phyloP scores from a whole-genome alignment of 805 yeast genomes.

The Kodamaea sagamina region DNA sequence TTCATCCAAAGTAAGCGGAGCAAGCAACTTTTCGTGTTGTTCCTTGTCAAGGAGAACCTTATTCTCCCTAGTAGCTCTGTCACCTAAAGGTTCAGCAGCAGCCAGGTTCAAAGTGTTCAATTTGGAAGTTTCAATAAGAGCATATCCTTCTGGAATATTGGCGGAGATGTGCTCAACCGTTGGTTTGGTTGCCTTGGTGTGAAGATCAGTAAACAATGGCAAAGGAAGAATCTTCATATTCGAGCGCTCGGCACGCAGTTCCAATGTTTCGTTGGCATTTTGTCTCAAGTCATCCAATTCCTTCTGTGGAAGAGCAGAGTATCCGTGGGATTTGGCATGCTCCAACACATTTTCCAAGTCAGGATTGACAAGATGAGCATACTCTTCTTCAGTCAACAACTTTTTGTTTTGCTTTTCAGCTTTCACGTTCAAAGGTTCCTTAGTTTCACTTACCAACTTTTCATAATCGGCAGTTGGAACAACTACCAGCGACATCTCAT shows the following conservation, averaged over 20 bases:
- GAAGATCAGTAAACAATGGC: conserved; percentile 24
- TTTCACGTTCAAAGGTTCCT: conserved; percentile 18
- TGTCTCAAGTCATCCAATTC: conserved; percentile 11
- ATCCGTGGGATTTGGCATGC: conserved; percentile 8
- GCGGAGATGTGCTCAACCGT: conserved; percentile 19
- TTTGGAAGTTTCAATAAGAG: conserved; percentile 4
- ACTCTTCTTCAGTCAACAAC: conserved; percentile 22
- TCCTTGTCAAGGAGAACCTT: conserved; percentile 6
- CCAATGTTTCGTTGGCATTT: conserved; percentile 17
- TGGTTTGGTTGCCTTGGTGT: conserved; percentile 35
- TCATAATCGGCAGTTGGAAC: conserved; percentile 32
- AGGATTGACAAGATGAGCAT: conserved; percentile 19
- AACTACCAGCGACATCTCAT: conserved; percentile 13
- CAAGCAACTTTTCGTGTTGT: conserved; percentile 4
- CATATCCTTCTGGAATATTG: conserved; percentile 13
- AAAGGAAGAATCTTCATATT: conserved; percentile 10
- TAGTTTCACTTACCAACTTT: conserved; percentile 47
- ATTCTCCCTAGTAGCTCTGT: conserved; percentile 8
- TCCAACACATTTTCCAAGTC: conserved; percentile 14
- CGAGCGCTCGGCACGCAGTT: conserved; percentile 13
- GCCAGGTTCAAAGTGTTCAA: conserved; percentile 4
- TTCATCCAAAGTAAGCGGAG: conserved; percentile 14
- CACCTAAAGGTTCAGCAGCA: conserved; percentile 4
- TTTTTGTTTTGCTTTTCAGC: conserved; percentile 20
- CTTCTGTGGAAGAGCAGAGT: conserved; percentile 7